These are phyloP conservation scores for Wickerhamomyces tratensis DNA, from an alignment of 805 yeast species.

Conservation along the genomic window DNA sequence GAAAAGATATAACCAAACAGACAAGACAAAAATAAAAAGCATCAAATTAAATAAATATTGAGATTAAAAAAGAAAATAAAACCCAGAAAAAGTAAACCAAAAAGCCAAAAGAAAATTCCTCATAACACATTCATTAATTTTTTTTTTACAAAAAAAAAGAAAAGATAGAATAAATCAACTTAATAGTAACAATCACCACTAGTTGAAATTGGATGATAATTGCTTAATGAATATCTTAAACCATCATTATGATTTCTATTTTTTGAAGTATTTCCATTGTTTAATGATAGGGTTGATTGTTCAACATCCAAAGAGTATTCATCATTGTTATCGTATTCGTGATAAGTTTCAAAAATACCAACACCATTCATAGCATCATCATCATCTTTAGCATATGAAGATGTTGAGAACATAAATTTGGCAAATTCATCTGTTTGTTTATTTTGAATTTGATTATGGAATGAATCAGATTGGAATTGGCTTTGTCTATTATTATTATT, in stretches of 20 bases:
- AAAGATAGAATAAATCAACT: not conserved
- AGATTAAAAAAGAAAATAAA: no score
- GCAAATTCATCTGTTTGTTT: not conserved
- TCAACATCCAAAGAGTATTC: conserved; percentile 19
- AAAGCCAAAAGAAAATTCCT: no score
- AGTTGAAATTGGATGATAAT: not conserved
- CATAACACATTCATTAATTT: no score
- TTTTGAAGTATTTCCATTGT: not conserved
- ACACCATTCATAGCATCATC: not conserved
- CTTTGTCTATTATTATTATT: not conserved
- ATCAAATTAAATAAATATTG: no score
- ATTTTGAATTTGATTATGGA: not conserved
- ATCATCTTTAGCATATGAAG: not conserved
- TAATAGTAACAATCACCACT: not conserved
- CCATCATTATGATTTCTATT: no score
- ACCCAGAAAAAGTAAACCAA: no score
- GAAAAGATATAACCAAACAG: no score
- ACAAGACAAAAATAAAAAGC: no score
- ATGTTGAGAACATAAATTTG: not conserved
- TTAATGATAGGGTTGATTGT: conserved; percentile 5
- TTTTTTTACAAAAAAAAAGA: not conserved
- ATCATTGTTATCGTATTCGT: conserved; percentile 17
- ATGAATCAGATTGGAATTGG: not conserved
- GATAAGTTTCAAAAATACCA: not conserved
- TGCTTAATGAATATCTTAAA: conserved; percentile 2